These are phyloP conservation scores for Tuber calosporum DNA, from an alignment of 495 filamentous ascomycete genomes.

Conservation along the genomic window DNA sequence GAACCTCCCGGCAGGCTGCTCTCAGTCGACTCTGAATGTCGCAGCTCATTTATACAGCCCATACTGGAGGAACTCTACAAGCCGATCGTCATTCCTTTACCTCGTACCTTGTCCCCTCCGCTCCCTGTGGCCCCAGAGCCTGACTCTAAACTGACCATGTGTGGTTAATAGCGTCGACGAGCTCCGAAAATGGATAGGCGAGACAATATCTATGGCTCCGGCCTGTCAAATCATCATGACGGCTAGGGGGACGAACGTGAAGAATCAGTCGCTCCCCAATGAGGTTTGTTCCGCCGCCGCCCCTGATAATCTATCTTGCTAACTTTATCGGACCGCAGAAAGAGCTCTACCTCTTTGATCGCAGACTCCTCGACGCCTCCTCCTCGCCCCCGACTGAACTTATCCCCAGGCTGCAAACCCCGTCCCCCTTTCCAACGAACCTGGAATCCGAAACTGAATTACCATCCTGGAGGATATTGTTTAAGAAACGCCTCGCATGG, in stretches of 20 bases:
- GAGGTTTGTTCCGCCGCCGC: conserved; percentile 48
- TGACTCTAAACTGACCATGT: conserved; percentile 18
- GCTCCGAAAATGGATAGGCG: conserved; percentile 60
- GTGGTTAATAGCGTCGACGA: conserved; percentile 52
- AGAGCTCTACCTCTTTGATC: conserved; percentile 41
- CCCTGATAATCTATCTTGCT: not conserved
- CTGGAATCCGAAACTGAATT: conserved; percentile 37
- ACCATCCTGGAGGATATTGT: conserved; percentile 36
- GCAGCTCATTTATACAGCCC: conserved; percentile 61
- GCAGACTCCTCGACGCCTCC: conserved; percentile 31
- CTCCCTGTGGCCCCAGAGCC: not conserved
- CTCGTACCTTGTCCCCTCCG: conserved; percentile 48
- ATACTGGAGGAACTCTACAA: conserved; percentile 58
- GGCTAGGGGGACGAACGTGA: conserved; percentile 60
- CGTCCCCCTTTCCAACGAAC: conserved; percentile 35
- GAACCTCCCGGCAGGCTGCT: conserved; percentile 3
- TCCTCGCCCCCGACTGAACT: conserved; percentile 21
- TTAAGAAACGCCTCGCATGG: conserved; percentile 41
- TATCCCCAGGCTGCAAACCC: conserved; percentile 28
- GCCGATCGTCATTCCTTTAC: conserved; percentile 54
- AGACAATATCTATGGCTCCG: conserved; percentile 52
- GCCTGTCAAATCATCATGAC: conserved; percentile 66
- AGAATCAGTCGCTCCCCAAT: conserved; percentile 55
- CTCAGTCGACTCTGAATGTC: conserved; percentile 48
- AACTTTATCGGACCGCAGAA: conserved; percentile 22